These are phyloP conservation scores for Erodium texanum DNA, from an alignment of 441 rosid genomes.

Conservation along the genomic window DNA sequence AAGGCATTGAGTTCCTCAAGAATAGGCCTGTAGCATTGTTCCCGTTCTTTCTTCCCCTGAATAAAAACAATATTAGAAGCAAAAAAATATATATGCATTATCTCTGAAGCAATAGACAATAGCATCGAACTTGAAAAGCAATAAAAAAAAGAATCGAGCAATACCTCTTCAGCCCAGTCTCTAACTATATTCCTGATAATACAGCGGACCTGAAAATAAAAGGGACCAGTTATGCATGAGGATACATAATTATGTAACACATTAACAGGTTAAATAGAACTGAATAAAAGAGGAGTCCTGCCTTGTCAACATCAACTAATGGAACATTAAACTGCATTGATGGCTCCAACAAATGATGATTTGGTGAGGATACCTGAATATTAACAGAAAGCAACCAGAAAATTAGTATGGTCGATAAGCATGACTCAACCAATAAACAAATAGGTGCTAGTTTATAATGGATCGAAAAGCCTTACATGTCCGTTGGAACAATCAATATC, in stretches of 20 bases:
- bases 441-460: constrained; percentile 17
- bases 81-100: not conserved
- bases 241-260: not conserved
- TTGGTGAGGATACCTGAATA: constrained; percentile 45
- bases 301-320: constrained; percentile 96
- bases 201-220: constrained; percentile 76
- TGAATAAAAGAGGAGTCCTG: constrained; percentile 18
- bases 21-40: constrained; percentile 89
- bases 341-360: constrained; percentile 60
- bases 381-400: constrained; percentile 16
- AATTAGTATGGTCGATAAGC: not conserved
- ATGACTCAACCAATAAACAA: not conserved
- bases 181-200: constrained; percentile 89
- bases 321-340: constrained; percentile 77
- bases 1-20: constrained; percentile 79
- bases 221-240: not conserved
- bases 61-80: constrained; percentile 9
- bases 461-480: constrained; percentile 43
- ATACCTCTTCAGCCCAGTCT: constrained; percentile 99
- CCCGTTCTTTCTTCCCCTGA: constrained; percentile 82
- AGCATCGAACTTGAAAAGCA: constrained; percentile 11
- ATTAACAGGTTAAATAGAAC: not conserved
- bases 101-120: constrained; percentile 9
- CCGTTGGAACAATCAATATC: constrained; percentile 35
- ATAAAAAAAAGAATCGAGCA: constrained; percentile 6